phyloP scores from a whole-genome alignment of 2,329 filamentous ascomycete species.

The Cladosporium sp. region DNA sequence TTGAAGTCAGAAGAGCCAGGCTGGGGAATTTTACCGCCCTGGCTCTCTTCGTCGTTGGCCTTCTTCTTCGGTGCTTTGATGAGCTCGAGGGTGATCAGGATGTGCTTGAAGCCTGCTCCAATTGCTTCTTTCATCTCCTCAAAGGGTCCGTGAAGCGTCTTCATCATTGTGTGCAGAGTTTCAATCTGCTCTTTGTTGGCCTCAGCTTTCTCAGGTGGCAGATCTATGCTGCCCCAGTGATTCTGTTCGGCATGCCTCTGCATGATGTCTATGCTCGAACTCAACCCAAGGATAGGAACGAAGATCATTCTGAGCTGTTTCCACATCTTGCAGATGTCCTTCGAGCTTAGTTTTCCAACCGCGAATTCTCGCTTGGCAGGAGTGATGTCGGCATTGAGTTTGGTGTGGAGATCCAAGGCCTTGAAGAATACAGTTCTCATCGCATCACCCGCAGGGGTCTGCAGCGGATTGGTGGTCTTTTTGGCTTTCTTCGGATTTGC shows the following conservation, averaged over 20 bases:
- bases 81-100: slow-evolving; percentile 51
- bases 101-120: slow-evolving; percentile 62
- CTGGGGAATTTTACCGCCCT: slow-evolving; percentile 26
- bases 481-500: slow-evolving; percentile 26
- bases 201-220: slow-evolving; percentile 16
- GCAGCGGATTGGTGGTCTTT: slow-evolving; percentile 37
- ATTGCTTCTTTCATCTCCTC: slow-evolving; percentile 57
- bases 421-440: slow-evolving; percentile 25
- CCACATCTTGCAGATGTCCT: slow-evolving; percentile 59
- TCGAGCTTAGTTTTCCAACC: slow-evolving; percentile 60
- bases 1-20: slow-evolving; percentile 59
- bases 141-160: slow-evolving; percentile 63
- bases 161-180: slow-evolving; percentile 62
- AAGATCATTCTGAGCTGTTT: slow-evolving; percentile 56
- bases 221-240: slow-evolving; percentile 38
- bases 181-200: slow-evolving; percentile 21
- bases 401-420: slow-evolving; percentile 55
- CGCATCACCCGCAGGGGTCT: slow-evolving; percentile 28
- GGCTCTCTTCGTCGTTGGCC: slow-evolving; percentile 34
- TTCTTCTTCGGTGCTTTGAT: slow-evolving; percentile 33
- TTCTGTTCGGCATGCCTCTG: slow-evolving; percentile 57
- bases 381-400: slow-evolving; percentile 60
- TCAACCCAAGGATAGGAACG: slow-evolving; percentile 63
- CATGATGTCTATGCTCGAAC: slow-evolving; percentile 67
- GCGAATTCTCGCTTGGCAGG: slow-evolving; percentile 73